Percentiles rank a stretch among this genome's conserved stretches.
phyloP scores from a whole-genome alignment of 23 red algal species.

The Gracilaria vermiculophylla region DNA sequence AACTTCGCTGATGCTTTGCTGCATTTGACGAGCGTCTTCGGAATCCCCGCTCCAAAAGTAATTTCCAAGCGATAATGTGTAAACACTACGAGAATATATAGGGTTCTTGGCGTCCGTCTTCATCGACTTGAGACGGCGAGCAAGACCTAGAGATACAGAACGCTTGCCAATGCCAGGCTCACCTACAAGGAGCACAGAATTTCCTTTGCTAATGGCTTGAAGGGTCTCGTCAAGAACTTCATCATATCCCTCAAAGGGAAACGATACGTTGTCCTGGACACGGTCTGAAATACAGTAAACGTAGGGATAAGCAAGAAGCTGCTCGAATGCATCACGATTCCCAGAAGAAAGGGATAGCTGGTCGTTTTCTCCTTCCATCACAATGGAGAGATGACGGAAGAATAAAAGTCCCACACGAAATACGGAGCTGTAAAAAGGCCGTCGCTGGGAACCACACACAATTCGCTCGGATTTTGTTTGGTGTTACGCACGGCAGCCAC shows the following conservation, averaged over 20 bases:
- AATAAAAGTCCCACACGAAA: no score
- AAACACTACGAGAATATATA: conserved; percentile 40
- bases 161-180: conserved; percentile 55
- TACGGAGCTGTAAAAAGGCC: no score
- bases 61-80: conserved; percentile 48
- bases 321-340: neutral
- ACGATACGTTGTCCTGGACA: neutral
- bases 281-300: conserved; percentile 50
- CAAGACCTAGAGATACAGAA: conserved; percentile 54
- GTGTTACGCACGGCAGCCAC: no score
- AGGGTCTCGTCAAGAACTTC: conserved; percentile 32
- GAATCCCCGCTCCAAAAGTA: conserved; percentile 33
- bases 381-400: no score
- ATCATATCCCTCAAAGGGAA: conserved; percentile 29
- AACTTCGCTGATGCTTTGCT: conserved; percentile 16
- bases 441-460: no score
- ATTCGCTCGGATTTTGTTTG: no score
- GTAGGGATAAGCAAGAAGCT: neutral
- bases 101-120: neutral
- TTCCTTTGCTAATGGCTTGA: conserved; percentile 33
- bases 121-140: conserved; percentile 17
- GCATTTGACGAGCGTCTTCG: conserved; percentile 10
- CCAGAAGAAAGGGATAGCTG: neutral
- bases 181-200: conserved; percentile 53
- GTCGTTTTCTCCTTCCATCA: neutral